Base-by-base conservation (phyloP, 192 early-diverging fungal genomes). In the Diversispora epigaea region DNA sequence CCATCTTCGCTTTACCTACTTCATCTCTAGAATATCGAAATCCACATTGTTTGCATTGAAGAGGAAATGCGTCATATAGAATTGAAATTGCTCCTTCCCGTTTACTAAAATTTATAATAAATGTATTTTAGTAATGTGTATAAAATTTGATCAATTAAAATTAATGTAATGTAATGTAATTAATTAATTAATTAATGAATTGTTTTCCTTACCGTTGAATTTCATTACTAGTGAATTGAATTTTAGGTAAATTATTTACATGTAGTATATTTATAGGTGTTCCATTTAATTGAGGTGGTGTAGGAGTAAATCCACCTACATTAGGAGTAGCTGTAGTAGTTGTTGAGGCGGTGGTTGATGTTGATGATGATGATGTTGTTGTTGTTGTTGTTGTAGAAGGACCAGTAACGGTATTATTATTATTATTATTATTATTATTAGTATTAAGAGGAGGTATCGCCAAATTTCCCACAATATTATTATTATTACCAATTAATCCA, bases 1-100 rank as follows among this genome's bases (percentile, higher is more conserved):
- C 86, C 87, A 96, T 92, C 71, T 90, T 89, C 25, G 83, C 82
- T 72, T 90, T 84, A 3, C 93, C 94, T 49, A 84, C 84, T 15
- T 84, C 87, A 8, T 86, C 83, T 45, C 87, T 88, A 4, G 86
- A 79, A 58, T 90, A 95, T 22, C 97, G 90, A 77, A 89, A 88
- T 0, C 94, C 97, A 80, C 97, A 99, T 83, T 99, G 97, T 60
- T 91, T 89, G 83, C 97, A 99, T 78, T 94, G 91, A 25, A 90
- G 79, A 6, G 91, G 88, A 2, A 91, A 87, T 3, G 85, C 87
- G 22, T 88, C 87, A 82, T 97, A 97, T 63, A 96, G 79, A 19
- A 87, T 79, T 61, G 88, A 83, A 44, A 87, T 78, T 0, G 89
- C 84, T n/a, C 89, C 86, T 4, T 86, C 82, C 54, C 77, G 73